These are phyloP conservation scores for Botrytis sinoallii DNA, from an alignment of 2,329 filamentous ascomycete genomes.

Conservation along the genomic window DNA sequence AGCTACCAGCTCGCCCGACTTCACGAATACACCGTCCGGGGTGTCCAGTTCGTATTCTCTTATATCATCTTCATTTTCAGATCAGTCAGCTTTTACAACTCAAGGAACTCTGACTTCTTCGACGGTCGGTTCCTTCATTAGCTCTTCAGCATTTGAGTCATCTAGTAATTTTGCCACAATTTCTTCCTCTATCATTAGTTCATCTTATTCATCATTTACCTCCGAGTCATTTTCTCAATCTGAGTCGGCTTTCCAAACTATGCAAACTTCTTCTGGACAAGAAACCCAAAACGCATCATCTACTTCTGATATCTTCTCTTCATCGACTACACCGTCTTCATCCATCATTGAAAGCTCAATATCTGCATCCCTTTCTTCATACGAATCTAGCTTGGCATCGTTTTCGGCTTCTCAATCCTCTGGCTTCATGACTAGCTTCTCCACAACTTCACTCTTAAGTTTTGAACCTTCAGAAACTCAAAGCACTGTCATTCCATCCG, in stretches of 20 bases:
- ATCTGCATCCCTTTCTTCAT: neutral
- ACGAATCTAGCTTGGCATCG: neutral
- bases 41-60: constrained; percentile 10
- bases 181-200: neutral
- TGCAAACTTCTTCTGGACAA: neutral
- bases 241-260: neutral
- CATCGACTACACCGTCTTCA: neutral
- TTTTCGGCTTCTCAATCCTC: constrained; percentile 3
- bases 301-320: neutral
- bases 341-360: neutral
- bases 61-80: neutral
- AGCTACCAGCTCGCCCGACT: constrained; percentile 11
- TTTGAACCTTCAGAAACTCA: neutral
- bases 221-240: neutral
- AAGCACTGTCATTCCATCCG: neutral
- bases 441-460: neutral
- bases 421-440: neutral
- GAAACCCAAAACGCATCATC: neutral
- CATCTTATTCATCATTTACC: neutral
- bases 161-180: neutral
- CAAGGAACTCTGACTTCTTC: neutral
- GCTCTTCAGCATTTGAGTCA: neutral
- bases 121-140: neutral
- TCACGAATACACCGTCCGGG: constrained; percentile 8
- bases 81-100: neutral